Evolutionary conservation across 805 yeast species (phyloP).

Genomic region (Ogataea zsoltii): DNA sequence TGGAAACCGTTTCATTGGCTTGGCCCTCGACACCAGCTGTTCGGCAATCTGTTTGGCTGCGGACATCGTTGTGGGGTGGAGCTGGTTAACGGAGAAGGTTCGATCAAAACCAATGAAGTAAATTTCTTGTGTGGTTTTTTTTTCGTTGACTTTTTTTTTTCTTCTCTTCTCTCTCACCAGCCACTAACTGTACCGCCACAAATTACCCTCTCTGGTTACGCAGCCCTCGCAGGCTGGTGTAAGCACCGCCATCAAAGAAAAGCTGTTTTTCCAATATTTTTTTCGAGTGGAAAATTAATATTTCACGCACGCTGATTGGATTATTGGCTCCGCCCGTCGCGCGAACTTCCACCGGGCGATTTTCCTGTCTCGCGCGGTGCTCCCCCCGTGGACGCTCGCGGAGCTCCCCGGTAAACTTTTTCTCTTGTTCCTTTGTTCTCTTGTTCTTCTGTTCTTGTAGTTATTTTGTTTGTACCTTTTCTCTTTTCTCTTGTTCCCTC

Average conservation of each 20-base stretch:
- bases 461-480: background rate
- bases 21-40: slow-evolving; percentile 15
- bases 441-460: background rate
- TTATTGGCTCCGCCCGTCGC: slow-evolving; percentile 1
- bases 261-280: slow-evolving; percentile 1
- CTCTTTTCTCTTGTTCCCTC: background rate
- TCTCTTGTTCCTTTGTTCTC: background rate
- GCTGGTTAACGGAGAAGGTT: too few species aligned
- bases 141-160: background rate
- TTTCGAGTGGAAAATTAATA: slow-evolving; percentile 12
- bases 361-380: background rate
- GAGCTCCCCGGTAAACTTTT: background rate
- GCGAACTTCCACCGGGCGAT: background rate
- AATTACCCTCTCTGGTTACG: slow-evolving; percentile 1
- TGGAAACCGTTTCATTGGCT: slow-evolving; percentile 47
- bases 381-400: background rate
- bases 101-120: background rate
- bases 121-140: background rate
- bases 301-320: slow-evolving; percentile 21
- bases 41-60: slow-evolving; percentile 8
- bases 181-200: background rate
- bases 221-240: slow-evolving; percentile 1
- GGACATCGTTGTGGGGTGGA: slow-evolving; percentile 11
- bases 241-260: background rate
- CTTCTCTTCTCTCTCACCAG: background rate